Base-by-base conservation (phyloP, 768 basidiomycete genomes). In the Sarcomyxa edulis region DNA sequence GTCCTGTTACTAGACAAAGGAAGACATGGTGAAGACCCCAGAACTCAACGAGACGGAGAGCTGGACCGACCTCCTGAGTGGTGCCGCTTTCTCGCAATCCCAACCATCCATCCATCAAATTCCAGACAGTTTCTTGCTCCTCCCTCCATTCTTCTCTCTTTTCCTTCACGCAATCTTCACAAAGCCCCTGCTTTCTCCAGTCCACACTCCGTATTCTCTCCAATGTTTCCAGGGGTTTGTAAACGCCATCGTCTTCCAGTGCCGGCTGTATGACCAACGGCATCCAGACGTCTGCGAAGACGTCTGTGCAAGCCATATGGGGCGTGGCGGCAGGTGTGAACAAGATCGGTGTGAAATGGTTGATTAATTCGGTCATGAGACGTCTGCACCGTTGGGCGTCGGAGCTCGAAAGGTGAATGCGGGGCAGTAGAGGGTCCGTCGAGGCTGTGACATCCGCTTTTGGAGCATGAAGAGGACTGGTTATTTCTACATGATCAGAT, bases 271-370 rank as follows among this genome's bases (percentile, higher is more conserved):
- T 79, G n/a, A 88, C 81, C 26, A 76, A 62, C 16, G 66, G 43
- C 72, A 85, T 81, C 86, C 85, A 88, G 36, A 60, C 65, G 35
- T 81, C 81, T 1, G 84, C 86, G 39, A 88, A 68, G 0, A 74
- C 60, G 52, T 85, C 76, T 3, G 84, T 86, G 57, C 86, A 88
- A 4, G 60, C 60, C 82, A 85, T 85, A 51, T 87, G 86, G 2
- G 65, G 60, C n/a, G 79, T 78, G 5, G 76, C 68, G 4, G 80
- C 71, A 19, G 81, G 73, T 2, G 84, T 84, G 54, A 88, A 88
- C 0, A 88, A 59, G 24, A 78, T 64, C 2, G 85, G 83, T 0
- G 83, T 81, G 52, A 87, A 86, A 53, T 83, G 69, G 4, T 68
- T 68, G 41, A 88, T 76, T 43, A 88, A 53, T 20, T 53, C 54